Evolutionary conservation across 2,329 filamentous ascomycete species (phyloP).

Genomic region (Ophiostoma sp.): DNA sequence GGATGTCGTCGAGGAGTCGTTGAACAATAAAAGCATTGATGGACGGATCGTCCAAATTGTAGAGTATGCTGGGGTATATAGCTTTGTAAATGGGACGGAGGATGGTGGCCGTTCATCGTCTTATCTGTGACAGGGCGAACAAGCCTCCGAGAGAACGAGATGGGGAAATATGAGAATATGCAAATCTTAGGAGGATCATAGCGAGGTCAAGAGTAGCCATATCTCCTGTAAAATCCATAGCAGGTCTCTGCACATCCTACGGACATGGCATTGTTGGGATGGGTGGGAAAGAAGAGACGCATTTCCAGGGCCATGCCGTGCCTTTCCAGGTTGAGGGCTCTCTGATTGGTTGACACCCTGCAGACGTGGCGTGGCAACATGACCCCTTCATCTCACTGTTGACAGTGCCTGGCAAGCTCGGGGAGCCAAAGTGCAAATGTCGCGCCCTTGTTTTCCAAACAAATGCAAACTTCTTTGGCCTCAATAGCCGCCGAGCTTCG

Average conservation of each 20-base stretch:
- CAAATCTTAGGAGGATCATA: not conserved
- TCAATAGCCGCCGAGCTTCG: slow-evolving; percentile 15
- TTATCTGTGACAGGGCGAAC: not conserved
- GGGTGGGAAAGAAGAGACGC: not conserved
- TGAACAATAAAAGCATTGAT: not conserved
- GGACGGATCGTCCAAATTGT: not conserved
- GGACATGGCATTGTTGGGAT: slow-evolving; percentile 1
- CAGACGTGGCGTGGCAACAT: not conserved
- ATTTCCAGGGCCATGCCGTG: not conserved
- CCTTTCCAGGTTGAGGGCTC: not conserved
- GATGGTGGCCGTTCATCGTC: not conserved
- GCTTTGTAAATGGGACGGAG: not conserved
- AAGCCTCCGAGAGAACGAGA: not conserved
- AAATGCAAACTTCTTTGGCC: not conserved
- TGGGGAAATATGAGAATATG: not conserved
- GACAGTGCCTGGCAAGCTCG: not conserved
- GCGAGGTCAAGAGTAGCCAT: too few species aligned
- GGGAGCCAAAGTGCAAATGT: too few species aligned
- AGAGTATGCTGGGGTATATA: not conserved
- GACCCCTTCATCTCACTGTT: slow-evolving; percentile 14
- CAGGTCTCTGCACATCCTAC: not conserved
- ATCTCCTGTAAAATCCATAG: too few species aligned
- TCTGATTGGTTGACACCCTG: not conserved
- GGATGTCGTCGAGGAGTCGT: not conserved
- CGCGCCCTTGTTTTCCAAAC: not conserved